phyloP scores from a whole-genome alignment of 257 asterid genomes.

The Thymus quinquecostatus region DNA sequence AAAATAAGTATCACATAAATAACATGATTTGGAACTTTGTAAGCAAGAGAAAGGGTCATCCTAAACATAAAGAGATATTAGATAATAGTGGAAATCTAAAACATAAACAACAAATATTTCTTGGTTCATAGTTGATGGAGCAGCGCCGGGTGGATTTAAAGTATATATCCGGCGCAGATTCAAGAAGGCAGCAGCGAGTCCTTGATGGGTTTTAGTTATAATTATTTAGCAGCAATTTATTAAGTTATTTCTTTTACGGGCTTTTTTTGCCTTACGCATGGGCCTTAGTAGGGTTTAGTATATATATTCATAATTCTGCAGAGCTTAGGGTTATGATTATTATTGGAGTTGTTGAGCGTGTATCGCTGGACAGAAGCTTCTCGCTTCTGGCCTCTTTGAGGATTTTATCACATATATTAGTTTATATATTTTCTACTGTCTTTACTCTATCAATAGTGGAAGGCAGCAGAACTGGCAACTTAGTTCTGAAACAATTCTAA shows the following conservation, averaged over 20 bases:
- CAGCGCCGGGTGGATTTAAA: background rate
- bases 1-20: background rate
- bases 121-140: background rate
- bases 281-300: background rate
- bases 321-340: background rate
- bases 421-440: background rate
- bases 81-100: background rate
- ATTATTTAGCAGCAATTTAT: background rate
- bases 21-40: background rate
- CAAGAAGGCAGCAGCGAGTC: background rate
- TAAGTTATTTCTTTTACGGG: background rate
- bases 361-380: background rate
- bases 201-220: background rate
- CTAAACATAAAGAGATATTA: background rate
- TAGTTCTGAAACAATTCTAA: slow-evolving; percentile 4
- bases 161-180: background rate
- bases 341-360: background rate
- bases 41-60: slow-evolving; percentile 8
- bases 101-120: background rate
- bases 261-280: background rate
- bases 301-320: background rate
- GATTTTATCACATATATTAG: background rate
- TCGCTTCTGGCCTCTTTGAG: background rate
- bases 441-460: background rate
- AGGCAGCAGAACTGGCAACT: background rate